phyloP scores from a whole-genome alignment of 345 rosid genomes.

The Eucalyptus paniculata region DNA sequence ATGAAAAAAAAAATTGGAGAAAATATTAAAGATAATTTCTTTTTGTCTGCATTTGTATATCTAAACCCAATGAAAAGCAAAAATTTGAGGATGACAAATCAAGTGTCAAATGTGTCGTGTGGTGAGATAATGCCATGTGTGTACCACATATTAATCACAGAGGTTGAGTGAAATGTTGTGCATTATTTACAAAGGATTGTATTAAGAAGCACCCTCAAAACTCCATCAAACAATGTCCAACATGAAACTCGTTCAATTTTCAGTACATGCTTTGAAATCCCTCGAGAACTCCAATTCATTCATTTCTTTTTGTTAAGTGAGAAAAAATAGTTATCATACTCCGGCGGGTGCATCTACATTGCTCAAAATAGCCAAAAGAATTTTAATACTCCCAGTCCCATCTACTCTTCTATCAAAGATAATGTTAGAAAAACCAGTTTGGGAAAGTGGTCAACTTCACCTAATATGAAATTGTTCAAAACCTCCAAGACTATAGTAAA shows the following conservation, averaged over 20 bases:
- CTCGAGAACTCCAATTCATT: fast-evolving
- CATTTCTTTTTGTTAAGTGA: background rate
- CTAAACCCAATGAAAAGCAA: background rate
- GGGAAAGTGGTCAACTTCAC: background rate
- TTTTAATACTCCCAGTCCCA: background rate
- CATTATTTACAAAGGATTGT: background rate
- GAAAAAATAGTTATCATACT: background rate
- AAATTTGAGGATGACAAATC: background rate
- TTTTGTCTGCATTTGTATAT: background rate
- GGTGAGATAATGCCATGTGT: fast-evolving
- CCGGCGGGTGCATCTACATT: background rate
- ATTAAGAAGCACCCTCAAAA: background rate
- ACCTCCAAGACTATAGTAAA: background rate
- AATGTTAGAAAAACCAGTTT: background rate
- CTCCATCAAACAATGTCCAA: background rate
- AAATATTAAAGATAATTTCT: background rate
- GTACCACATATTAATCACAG: fast-evolving
- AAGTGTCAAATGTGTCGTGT: fast-evolving
- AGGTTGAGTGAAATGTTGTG: background rate
- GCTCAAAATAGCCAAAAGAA: background rate
- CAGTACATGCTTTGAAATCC: background rate
- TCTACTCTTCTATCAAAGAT: background rate
- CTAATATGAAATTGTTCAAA: background rate
- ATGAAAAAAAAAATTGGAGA: background rate
- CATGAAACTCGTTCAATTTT: background rate